Evolutionary conservation across 2,329 filamentous ascomycete species (phyloP).

Genomic region (Phialemoniopsis sp.): DNA sequence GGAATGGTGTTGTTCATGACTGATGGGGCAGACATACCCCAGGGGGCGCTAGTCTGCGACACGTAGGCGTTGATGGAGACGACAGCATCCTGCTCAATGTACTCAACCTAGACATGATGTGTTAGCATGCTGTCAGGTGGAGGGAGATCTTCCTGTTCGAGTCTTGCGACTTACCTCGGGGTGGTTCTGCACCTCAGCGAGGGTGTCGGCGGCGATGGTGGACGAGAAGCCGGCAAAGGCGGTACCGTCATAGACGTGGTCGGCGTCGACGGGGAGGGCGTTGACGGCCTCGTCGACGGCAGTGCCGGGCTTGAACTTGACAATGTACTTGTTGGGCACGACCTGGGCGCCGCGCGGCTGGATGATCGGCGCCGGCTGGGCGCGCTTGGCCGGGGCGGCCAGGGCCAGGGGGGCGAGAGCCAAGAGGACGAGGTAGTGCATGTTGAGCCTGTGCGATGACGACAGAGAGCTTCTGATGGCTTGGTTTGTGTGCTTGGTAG

Average conservation of each 20-base stretch:
- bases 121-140: conserved; percentile 3
- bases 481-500: too few species aligned
- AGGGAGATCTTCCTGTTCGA: neutral
- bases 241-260: conserved; percentile 17
- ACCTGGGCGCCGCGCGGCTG: conserved; percentile 24
- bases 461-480: too few species aligned
- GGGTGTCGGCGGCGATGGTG: conserved; percentile 12
- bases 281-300: conserved; percentile 31
- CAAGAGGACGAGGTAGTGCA: conserved; percentile 30
- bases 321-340: conserved; percentile 37
- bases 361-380: conserved; percentile 27
- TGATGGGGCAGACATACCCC: too few species aligned
- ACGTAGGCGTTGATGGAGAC: conserved; percentile 19
- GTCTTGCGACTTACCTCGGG: conserved; percentile 12
- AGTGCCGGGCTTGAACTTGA: conserved; percentile 34
- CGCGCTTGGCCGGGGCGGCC: conserved; percentile 20
- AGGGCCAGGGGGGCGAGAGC: conserved; percentile 28
- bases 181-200: conserved; percentile 14
- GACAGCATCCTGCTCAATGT: conserved; percentile 22
- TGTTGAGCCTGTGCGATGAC: conserved; percentile 16
- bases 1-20: too few species aligned
- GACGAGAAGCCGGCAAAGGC: conserved; percentile 22
- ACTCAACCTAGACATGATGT: conserved; percentile 16
- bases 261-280: conserved; percentile 10
- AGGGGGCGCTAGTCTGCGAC: conserved; percentile 17